A percentile compares a stretch with the other conserved stretches of the same genome.
Conservation (phyloP, 2,329 filamentous ascomycete genomes). For the Coniochaeta pulveracea region DNA sequence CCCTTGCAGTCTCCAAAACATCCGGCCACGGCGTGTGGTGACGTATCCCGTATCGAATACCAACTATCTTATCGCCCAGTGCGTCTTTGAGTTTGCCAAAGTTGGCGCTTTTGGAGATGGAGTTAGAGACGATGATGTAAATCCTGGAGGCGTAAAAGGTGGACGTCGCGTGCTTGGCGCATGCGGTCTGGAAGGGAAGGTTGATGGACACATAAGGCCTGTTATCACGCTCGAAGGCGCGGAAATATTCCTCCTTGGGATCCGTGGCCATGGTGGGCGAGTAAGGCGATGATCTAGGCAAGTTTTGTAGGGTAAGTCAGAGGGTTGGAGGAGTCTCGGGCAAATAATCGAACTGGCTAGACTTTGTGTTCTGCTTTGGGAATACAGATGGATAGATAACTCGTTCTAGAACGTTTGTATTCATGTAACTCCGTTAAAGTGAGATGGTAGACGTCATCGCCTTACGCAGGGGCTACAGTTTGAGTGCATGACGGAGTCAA, state of each 20-base stretch:
- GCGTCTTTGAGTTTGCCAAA: constrained; percentile 27
- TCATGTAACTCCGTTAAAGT: no score
- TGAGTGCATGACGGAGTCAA: no score
- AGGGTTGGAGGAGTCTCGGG: no score
- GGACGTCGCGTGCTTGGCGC: constrained; percentile 28
- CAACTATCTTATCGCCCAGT: constrained; percentile 29
- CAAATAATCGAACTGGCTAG: no score
- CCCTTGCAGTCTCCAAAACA: constrained; percentile 32
- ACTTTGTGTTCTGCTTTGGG: no score
- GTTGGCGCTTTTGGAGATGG: constrained; percentile 33
- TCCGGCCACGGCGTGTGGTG: constrained; percentile 43
- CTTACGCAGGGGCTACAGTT: no score
- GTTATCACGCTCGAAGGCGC: not conserved
- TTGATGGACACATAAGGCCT: constrained; percentile 33
- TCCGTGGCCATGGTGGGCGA: no score
- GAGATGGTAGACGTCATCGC: no score
- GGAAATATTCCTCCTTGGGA: not conserved
- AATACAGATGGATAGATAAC: no score
- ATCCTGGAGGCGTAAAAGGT: constrained; percentile 31
- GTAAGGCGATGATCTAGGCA: no score
- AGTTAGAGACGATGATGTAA: constrained; percentile 30
- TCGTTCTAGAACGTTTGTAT: no score
- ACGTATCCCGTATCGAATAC: constrained; percentile 35
- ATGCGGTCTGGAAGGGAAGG: constrained; percentile 30
- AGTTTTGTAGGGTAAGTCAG: no score